phyloP scores from a whole-genome alignment of 2,329 filamentous ascomycete species.

The Plenodomus tracheiphilus region DNA sequence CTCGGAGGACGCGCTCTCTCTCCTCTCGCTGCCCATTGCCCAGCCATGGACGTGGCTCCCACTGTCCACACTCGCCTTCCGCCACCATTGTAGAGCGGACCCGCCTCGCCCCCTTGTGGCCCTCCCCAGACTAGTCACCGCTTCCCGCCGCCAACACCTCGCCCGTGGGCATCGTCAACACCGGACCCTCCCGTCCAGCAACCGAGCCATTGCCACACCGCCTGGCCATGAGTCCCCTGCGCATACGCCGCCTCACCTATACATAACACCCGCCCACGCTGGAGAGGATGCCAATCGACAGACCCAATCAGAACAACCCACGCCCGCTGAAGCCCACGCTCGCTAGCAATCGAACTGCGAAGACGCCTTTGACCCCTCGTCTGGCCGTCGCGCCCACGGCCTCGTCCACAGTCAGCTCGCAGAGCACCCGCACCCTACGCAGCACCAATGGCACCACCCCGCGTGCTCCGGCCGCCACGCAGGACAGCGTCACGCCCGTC shows the following conservation, averaged over 20 bases:
- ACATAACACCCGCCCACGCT: conserved; percentile 4
- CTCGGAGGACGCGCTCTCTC: conserved; percentile 13
- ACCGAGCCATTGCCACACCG: conserved; percentile 27
- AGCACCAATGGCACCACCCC: conserved; percentile 33
- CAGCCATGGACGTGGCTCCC: conserved; percentile 22
- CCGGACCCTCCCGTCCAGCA: conserved; percentile 21
- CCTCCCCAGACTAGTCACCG: neutral
- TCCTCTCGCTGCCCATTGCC: conserved; percentile 13
- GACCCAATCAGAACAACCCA: conserved; percentile 53
- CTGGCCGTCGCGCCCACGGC: conserved; percentile 50
- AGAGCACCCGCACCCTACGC: conserved; percentile 30
- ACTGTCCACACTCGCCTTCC: conserved; percentile 6
- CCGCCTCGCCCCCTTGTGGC: neutral
- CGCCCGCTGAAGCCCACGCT: conserved; percentile 71
- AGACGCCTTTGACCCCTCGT: conserved; percentile 63
- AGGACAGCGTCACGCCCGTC: conserved; percentile 59
- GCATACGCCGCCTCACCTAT: conserved; percentile 19
- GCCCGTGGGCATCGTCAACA: neutral
- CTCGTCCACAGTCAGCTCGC: conserved; percentile 14
- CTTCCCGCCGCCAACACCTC: neutral
- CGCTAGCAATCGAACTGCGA: conserved; percentile 60
- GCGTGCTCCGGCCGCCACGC: conserved; percentile 38
- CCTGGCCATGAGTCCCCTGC: conserved; percentile 34
- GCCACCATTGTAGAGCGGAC: conserved; percentile 12
- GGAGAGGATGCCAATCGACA: conserved; percentile 45